Evolutionary conservation across 768 basidiomycete genomes (phyloP), one percentile per base, ranked within the genome.

Genomic region (Russula brevipes): DNA sequence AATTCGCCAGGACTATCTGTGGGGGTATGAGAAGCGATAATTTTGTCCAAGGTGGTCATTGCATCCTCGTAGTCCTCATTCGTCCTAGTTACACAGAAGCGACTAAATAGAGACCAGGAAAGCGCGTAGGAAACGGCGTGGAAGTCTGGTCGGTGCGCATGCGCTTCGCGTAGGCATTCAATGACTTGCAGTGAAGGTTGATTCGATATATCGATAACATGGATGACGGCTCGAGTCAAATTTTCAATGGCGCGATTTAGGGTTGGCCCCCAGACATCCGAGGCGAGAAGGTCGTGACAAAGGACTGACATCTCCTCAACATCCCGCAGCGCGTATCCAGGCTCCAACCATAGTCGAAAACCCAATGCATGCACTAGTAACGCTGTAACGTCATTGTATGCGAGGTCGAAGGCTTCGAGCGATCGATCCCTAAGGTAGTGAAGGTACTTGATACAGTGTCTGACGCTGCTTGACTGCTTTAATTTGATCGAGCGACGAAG

Each of bases 61-160:
- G 45, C 52, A 7, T 54, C 59, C 0, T 60, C 53, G 11, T 24
- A 54, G 44, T 60, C 59, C 12, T 17, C 45, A n/a, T 7, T 54
- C 5, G 45, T 19, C 2, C n/a, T 4, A 1, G 45, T 54, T 33
- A 1, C 5, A 5, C 5, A 2, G 45, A 47, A 60, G 3, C 59
- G 45, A 4, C 4, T 2, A 12, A 24, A 17, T 9, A 54, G 53
- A 6, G 14, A n/a, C 2, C 2, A 3, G 5, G 36, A 45, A 54
- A 47, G 36, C 14, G 16, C 24, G 4, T n/a, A 7, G 36, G 59
- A 60, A 31, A 41, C 4, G 3, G 3, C 31, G 0, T 11, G 30
- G 1, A 14, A 33, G 36, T 31, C 4, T 17, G 44, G 59, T 2
- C 30, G 17, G 17, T 45, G 36, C 10, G 7, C 5, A 41, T 33